phyloP scores from a whole-genome alignment of 2,329 filamentous ascomycete genomes.

The Aspergillus spinulosporus region DNA sequence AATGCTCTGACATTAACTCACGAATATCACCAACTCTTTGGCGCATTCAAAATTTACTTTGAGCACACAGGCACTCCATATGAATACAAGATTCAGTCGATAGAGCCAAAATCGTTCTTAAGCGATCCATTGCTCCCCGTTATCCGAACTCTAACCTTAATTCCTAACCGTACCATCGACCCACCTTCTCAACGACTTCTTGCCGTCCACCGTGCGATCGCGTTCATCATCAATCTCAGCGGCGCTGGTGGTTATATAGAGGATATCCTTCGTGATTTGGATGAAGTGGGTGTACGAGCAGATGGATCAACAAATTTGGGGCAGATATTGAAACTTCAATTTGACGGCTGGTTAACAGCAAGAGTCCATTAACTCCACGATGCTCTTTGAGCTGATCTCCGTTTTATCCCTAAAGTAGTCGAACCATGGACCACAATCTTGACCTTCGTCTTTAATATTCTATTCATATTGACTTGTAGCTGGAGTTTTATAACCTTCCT shows the following conservation, averaged over 20 bases:
- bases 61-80: constrained; percentile 18
- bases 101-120: constrained; percentile 19
- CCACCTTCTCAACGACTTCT: constrained; percentile 32
- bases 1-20: constrained; percentile 25
- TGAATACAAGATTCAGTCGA: constrained; percentile 25
- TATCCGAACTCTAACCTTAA: constrained; percentile 19
- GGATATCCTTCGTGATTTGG: constrained; percentile 26
- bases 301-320: constrained; percentile 19
- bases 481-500: too few relatives aligned
- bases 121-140: constrained; percentile 25
- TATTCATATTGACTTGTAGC: too few relatives aligned
- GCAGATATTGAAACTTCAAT: background rate
- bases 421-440: too few relatives aligned
- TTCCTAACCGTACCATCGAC: constrained; percentile 33
- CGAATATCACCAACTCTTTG: constrained; percentile 21
- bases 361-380: background rate
- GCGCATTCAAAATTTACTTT: constrained; percentile 26
- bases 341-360: background rate
- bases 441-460: too few relatives aligned
- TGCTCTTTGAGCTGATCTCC: too few relatives aligned
- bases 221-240: constrained; percentile 29
- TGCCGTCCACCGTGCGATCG: constrained; percentile 29
- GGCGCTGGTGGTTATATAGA: constrained; percentile 27
- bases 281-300: constrained; percentile 18
- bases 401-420: too few relatives aligned